These are phyloP conservation scores for Penicillium freii DNA, from an alignment of 2,329 filamentous ascomycete species.

Conservation along the genomic window DNA sequence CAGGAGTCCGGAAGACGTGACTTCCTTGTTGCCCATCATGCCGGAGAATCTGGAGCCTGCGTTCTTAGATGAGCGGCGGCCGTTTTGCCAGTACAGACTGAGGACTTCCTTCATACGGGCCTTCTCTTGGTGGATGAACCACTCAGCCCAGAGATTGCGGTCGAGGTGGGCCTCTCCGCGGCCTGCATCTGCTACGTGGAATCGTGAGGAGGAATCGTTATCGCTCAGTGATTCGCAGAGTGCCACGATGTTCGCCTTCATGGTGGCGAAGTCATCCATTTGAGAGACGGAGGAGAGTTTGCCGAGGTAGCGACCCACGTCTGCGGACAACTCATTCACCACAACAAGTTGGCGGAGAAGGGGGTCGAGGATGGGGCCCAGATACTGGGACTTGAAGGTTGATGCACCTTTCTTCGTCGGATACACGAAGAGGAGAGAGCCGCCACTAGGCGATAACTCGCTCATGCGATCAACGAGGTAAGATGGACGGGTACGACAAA, in stretches of 20 bases:
- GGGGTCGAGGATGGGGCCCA: conserved; percentile 61
- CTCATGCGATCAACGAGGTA: conserved; percentile 60
- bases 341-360: conserved; percentile 59
- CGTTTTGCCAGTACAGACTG: conserved; percentile 43
- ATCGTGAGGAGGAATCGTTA: conserved; percentile 41
- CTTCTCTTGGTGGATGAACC: conserved; percentile 66
- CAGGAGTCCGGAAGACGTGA: conserved; percentile 56
- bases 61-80: conserved; percentile 34
- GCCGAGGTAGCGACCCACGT: conserved; percentile 55
- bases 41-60: conserved; percentile 24
- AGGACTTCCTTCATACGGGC: conserved; percentile 55
- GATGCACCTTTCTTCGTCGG: conserved; percentile 57
- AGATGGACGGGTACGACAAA: conserved; percentile 54
- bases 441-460: conserved; percentile 58
- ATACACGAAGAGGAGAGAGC: conserved; percentile 62
- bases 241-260: conserved; percentile 43
- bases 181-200: conserved; percentile 50
- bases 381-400: conserved; percentile 59
- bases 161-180: conserved; percentile 53
- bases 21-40: conserved; percentile 41
- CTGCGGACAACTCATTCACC: conserved; percentile 57
- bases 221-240: conserved; percentile 43
- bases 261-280: conserved; percentile 55
- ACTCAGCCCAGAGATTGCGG: conserved; percentile 59
- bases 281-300: conserved; percentile 53